Conservation (phyloP, 148 eudicot genomes). For the Oxyria digyna region DNA sequence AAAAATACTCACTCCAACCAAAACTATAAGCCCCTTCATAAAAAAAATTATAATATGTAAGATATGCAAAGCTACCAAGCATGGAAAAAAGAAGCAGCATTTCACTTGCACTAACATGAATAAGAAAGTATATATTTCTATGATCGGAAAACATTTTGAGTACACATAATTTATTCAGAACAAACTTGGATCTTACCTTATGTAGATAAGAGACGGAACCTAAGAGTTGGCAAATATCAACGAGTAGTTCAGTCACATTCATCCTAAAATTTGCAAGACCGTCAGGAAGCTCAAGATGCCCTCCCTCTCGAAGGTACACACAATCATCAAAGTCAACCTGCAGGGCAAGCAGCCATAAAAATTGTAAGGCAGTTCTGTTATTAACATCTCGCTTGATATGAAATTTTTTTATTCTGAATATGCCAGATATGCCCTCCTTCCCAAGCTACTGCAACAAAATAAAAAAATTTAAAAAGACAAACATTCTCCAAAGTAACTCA, state of each 20-base stretch:
- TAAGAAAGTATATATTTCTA: not conserved
- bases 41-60: not conserved
- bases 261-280: conserved; percentile 74
- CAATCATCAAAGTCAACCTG: conserved; percentile 60
- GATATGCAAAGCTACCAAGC: not conserved
- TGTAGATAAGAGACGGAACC: conserved; percentile 47
- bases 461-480: not conserved
- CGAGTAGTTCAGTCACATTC: conserved; percentile 75
- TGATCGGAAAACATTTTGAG: not conserved
- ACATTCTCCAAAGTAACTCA: not conserved
- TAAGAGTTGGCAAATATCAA: conserved; percentile 78
- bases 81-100: not conserved
- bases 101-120: not conserved
- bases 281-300: conserved; percentile 64
- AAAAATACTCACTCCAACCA: not conserved
- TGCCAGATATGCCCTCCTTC: too few species aligned
- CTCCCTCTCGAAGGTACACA: conserved; percentile 37
- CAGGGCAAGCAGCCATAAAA: not conserved
- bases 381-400: not conserved
- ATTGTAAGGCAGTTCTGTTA: not conserved
- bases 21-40: not conserved
- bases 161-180: not conserved
- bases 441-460: not conserved
- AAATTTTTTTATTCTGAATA: not conserved
- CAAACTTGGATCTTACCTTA: conserved; percentile 35